Conservation (phyloP, 768 basidiomycete genomes). For the Collybia nuda region DNA sequence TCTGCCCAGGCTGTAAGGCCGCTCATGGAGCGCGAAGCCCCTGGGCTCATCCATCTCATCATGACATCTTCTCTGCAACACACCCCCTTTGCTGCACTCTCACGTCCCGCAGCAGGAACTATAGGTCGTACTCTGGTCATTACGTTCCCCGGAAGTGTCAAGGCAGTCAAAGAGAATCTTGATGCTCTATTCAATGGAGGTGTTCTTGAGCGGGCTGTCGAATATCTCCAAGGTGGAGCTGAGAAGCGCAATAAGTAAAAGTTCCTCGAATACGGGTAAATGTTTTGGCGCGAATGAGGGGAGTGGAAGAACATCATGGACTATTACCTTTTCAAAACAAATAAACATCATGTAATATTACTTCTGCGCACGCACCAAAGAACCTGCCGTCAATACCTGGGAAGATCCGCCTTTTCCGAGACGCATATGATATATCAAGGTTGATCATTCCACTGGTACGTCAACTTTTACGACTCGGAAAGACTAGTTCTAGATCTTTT, state of each 20-base stretch:
- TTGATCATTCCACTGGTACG: too few species aligned
- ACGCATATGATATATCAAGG: too few species aligned
- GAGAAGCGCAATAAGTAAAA: conserved; percentile 18
- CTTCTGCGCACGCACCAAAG: too few species aligned
- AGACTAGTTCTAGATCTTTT: too few species aligned
- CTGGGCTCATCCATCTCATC: conserved; percentile 79
- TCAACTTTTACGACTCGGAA: too few species aligned
- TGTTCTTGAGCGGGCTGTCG: conserved; percentile 69
- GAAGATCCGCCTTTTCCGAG: too few species aligned
- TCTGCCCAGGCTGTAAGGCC: conserved; percentile 52
- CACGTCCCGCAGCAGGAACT: conserved; percentile 81
- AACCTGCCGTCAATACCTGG: too few species aligned
- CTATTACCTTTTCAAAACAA: too few species aligned
- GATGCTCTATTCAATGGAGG: conserved; percentile 56
- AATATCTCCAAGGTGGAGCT: conserved; percentile 67
- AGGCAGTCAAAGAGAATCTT: conserved; percentile 81
- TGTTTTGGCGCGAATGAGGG: too few species aligned
- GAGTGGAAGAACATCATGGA: too few species aligned
- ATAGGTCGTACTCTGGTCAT: conserved; percentile 65
- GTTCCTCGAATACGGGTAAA: too few species aligned
- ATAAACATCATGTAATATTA: too few species aligned
- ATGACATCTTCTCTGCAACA: conserved; percentile 65
- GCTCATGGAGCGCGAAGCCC: conserved; percentile 62
- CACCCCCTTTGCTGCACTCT: conserved; percentile 80
- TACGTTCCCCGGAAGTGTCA: conserved; percentile 83